phyloP scores from a whole-genome alignment of 2,329 filamentous ascomycete species.

The Beauveria pseudobassiana region DNA sequence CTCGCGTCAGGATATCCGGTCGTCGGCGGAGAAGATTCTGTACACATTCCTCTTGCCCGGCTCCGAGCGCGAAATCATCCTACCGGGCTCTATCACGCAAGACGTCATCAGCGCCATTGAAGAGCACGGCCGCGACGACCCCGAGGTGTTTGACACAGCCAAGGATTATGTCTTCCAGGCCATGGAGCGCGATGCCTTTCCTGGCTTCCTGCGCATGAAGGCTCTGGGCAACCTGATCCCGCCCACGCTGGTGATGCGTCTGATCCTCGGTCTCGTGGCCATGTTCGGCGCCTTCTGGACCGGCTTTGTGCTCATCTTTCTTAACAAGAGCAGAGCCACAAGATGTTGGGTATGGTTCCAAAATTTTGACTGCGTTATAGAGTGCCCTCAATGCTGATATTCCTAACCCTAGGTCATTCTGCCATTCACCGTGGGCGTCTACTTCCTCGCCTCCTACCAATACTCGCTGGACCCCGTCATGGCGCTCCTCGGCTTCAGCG shows the following conservation, averaged over 20 bases:
- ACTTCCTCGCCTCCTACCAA: constrained; percentile 84
- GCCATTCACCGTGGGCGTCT: constrained; percentile 86
- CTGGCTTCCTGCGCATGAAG: constrained; percentile 90
- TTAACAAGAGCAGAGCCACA: constrained; percentile 65
- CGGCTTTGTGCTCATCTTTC: constrained; percentile 86
- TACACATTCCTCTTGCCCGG: constrained; percentile 93
- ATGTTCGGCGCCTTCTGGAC: constrained; percentile 94
- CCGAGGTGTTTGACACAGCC: constrained; percentile 92
- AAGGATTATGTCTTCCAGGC: constrained; percentile 99
- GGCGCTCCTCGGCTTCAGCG: constrained; percentile 81
- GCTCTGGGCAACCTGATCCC: constrained; percentile 93
- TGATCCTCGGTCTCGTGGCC: constrained; percentile 76
- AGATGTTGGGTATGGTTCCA: constrained; percentile 67
- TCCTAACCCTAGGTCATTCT: constrained; percentile 52
- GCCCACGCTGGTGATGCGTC: constrained; percentile 74
- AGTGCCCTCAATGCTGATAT: background rate
- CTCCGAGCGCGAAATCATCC: constrained; percentile 92
- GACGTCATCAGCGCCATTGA: constrained; percentile 86
- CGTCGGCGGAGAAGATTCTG: constrained; percentile 96
- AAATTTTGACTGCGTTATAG: background rate
- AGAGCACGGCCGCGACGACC: constrained; percentile 85
- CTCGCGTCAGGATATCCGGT: constrained; percentile 79
- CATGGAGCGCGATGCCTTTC: constrained; percentile 99
- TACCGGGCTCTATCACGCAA: constrained; percentile 79
- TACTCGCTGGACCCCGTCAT: constrained; percentile 92